Evolutionary conservation across 306 rosid genomes (phyloP), one percentile per base, ranked within the genome.

Genomic region (Sphenostylis stenocarpa): DNA sequence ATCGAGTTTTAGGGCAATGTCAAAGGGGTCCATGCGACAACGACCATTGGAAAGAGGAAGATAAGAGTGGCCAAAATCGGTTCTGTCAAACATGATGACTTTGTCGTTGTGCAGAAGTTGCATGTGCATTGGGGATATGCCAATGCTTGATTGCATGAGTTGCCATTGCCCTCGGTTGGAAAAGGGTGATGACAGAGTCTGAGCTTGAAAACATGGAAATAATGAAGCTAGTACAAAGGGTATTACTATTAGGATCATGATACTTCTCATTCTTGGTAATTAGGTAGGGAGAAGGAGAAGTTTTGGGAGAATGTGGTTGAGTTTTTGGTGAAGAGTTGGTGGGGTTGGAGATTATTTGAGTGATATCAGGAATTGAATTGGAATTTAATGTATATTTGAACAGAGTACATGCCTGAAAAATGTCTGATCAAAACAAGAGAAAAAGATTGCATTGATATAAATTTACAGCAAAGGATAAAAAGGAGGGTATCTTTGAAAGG

Each of bases 61-160:
- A 66, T 84, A 83, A 0, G 90, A 93, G 20, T 87, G 90, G 0
- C 98, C 98, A 16, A 93, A 87, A 68, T 93, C 96, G 0, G 96
- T 85, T 0, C 98, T 72, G 52, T 93, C 97, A 16, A 91, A 93
- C 52, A 91, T 82, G 75, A 93, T 57, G 72, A 93, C 82, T 49
- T 86, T 81, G 83, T 88, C 83, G 72, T 86, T 82, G 48, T 62
- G 65, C 7, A 88, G 81, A 44, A 91, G 85, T 73, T 91, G 98
- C 96, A 93, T 91, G 92, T 93, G 98, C 96, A 91, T 91, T 33
- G 98, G 89, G 0, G 97, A 89, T 53, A 93, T 81, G 14, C 97
- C 98, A 4, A 88, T 82, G 85, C 73, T 88, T 3, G 63, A 13
- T 13, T 88, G 92, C 76, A 93, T 47, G 5, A 93, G 80, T 11